A percentile compares a stretch with the other conserved stretches of the same genome.
phyloP scores from a whole-genome alignment of 2,329 filamentous ascomycete genomes.

The Exophiala alcalophila region DNA sequence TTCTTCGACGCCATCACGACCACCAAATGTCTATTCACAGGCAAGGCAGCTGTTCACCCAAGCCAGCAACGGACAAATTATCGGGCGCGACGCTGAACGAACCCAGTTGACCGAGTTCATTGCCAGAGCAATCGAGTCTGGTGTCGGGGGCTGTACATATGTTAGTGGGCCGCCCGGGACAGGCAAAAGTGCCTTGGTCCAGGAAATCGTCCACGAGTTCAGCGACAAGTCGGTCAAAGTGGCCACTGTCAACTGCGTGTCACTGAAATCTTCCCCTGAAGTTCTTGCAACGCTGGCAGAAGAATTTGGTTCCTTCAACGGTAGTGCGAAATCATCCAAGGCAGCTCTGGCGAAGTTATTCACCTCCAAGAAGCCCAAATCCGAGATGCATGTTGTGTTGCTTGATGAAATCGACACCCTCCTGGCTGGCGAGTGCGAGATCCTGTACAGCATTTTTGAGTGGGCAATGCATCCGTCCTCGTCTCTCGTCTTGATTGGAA shows the following conservation, averaged over 20 bases:
- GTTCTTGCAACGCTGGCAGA: slow-evolving; percentile 77
- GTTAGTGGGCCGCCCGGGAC: slow-evolving; percentile 94
- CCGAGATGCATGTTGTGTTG: slow-evolving; percentile 71
- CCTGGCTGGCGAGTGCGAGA: slow-evolving; percentile 80
- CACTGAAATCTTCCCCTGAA: slow-evolving; percentile 82
- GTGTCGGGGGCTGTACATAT: slow-evolving; percentile 78
- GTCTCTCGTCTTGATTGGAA: slow-evolving; percentile 78
- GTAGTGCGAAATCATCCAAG: slow-evolving; percentile 65
- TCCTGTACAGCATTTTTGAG: slow-evolving; percentile 91
- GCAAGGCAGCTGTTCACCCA: slow-evolving; percentile 85
- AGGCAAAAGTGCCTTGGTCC: slow-evolving; percentile 91
- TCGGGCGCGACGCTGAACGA: slow-evolving; percentile 71
- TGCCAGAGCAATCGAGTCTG: slow-evolving; percentile 57
- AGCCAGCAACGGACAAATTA: slow-evolving; percentile 69
- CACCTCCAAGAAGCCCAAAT: slow-evolving; percentile 54
- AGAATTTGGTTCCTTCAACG: slow-evolving; percentile 61
- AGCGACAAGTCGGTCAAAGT: slow-evolving; percentile 58
- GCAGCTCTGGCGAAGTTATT: slow-evolving; percentile 69
- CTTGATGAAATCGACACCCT: slow-evolving; percentile 96
- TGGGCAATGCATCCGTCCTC: slow-evolving; percentile 86
- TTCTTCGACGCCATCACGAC: slow-evolving; percentile 67
- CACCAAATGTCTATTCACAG: slow-evolving; percentile 75
- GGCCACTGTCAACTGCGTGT: slow-evolving; percentile 94
- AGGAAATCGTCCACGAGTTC: slow-evolving; percentile 67
- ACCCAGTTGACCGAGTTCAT: slow-evolving; percentile 69